phyloP scores from a whole-genome alignment of 2,329 filamentous ascomycete genomes.

The Gnomoniopsis sp. region DNA sequence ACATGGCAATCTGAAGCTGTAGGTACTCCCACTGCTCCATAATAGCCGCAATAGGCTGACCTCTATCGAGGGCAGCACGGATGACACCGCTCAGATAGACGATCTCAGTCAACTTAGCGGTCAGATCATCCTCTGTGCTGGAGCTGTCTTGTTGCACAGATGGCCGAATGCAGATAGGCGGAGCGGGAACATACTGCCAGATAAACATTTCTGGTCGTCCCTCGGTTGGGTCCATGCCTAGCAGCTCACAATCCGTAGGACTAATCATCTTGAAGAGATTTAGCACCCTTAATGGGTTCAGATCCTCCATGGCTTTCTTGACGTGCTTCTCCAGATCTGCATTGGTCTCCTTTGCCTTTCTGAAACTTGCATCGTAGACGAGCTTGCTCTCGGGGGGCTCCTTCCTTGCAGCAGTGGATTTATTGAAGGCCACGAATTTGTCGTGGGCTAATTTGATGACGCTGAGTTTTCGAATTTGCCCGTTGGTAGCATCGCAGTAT shows the following conservation, averaged over 20 bases:
- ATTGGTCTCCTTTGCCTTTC: slow-evolving; percentile 71
- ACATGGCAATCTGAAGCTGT: slow-evolving; percentile 92
- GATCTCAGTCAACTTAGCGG: slow-evolving; percentile 94
- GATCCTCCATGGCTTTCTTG: slow-evolving; percentile 88
- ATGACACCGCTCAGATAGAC: slow-evolving; percentile 89
- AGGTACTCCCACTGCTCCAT: slow-evolving; percentile 99
- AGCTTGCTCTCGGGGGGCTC: slow-evolving; percentile 76
- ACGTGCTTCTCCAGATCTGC: slow-evolving; percentile 86
- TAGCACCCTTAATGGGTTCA: slow-evolving; percentile 83
- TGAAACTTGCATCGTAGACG: slow-evolving; percentile 82
- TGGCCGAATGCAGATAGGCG: slow-evolving; percentile 89
- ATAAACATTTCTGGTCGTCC: slow-evolving; percentile 94
- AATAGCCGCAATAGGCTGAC: slow-evolving; percentile 80
- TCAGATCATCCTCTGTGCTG: slow-evolving; percentile 94
- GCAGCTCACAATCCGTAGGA: slow-evolving; percentile 80
- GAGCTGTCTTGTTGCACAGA: slow-evolving; percentile 91
- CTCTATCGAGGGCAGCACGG: slow-evolving; percentile 75
- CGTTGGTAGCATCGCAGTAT: slow-evolving; percentile 78
- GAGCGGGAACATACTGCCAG: slow-evolving; percentile 93
- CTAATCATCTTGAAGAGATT: slow-evolving; percentile 90
- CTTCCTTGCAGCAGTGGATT: slow-evolving; percentile 84
- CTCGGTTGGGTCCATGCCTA: slow-evolving; percentile 83
- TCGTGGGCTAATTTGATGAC: slow-evolving; percentile 94
- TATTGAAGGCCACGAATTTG: slow-evolving; percentile 84
- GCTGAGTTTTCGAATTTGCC: slow-evolving; percentile 85